These are phyloP conservation scores for Pseudogymnoascus sp. DNA, from an alignment of 2,329 filamentous ascomycete species.

Conservation along the genomic window DNA sequence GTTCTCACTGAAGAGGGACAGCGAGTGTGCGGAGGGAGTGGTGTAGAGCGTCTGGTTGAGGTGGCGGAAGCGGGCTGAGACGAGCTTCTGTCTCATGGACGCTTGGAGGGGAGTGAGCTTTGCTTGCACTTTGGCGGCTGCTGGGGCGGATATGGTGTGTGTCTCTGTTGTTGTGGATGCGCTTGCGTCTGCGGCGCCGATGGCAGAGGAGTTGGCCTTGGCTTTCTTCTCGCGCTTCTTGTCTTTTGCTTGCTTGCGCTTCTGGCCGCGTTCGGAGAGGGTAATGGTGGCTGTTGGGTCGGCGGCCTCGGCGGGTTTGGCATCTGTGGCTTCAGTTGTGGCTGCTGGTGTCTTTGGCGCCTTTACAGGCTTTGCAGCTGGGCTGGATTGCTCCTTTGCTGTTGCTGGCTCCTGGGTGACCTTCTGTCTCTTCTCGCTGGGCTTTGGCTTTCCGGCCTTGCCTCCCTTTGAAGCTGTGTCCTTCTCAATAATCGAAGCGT, in stretches of 20 bases:
- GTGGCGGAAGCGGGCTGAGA: constrained; percentile 92
- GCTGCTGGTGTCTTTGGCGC: no score
- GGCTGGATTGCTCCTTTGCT: constrained; percentile 23
- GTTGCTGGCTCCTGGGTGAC: constrained; percentile 17
- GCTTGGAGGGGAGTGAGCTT: constrained; percentile 85
- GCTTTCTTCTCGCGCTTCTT: constrained; percentile 31
- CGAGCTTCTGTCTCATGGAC: constrained; percentile 88
- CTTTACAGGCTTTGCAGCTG: constrained; percentile 6
- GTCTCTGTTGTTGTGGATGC: constrained; percentile 21
- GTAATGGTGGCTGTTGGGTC: constrained; percentile 4
- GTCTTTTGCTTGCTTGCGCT: constrained; percentile 29
- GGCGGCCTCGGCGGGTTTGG: constrained; percentile 22
- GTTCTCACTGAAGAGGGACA: constrained; percentile 71
- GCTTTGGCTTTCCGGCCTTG: constrained; percentile 26
- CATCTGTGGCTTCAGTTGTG: constrained; percentile 25
- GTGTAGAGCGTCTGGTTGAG: constrained; percentile 97
- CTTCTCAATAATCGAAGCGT: constrained; percentile 71
- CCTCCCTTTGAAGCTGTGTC: constrained; percentile 37
- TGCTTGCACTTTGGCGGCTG: constrained; percentile 10
- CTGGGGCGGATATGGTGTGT: constrained; percentile 19
- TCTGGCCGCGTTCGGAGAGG: constrained; percentile 20
- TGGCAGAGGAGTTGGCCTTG: constrained; percentile 16
- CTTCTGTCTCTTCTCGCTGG: constrained; percentile 23
- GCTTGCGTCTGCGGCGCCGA: constrained; percentile 14
- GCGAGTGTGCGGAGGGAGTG: constrained; percentile 75